Conservation (phyloP, 139 green algal species). For the Micractinium conductrix region DNA sequence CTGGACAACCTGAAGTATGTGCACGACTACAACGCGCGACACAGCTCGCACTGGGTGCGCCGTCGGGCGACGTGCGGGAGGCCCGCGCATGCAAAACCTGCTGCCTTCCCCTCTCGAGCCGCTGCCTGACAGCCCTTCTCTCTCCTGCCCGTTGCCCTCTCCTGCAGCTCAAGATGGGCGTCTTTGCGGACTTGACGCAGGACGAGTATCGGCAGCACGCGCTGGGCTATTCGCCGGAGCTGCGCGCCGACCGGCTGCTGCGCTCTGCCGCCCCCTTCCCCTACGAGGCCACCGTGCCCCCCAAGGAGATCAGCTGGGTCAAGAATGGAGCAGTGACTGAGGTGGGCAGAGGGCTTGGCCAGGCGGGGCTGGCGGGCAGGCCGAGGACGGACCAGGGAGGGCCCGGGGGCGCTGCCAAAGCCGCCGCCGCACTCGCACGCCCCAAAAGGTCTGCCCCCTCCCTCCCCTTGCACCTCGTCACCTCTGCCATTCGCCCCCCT, state of each 20-base stretch:
- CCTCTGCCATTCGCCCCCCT: no score
- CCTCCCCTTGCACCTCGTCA: no score
- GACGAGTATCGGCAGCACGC: slow-evolving; percentile 81
- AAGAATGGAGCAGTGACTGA: slow-evolving; percentile 79
- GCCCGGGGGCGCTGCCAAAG: no score
- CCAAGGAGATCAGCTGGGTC: slow-evolving; percentile 84
- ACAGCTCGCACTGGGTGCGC: slow-evolving; percentile 64
- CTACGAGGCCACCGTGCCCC: slow-evolving; percentile 59
- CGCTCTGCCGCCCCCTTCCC: slow-evolving; percentile 46
- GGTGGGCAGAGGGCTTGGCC: neutral
- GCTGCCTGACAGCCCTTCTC: neutral
- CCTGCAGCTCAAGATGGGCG: slow-evolving; percentile 80
- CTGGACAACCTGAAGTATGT: slow-evolving; percentile 85
- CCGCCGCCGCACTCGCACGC: no score
- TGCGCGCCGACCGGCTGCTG: slow-evolving; percentile 21
- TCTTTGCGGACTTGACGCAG: slow-evolving; percentile 86
- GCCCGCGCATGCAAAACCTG: neutral
- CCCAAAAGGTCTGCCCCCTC: no score
- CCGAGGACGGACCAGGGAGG: no score
- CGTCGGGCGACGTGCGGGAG: neutral
- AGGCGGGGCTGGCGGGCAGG: no score
- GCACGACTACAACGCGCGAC: slow-evolving; percentile 73
- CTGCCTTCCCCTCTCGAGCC: neutral
- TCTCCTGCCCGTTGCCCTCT: neutral
- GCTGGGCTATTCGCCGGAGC: slow-evolving; percentile 68